Evolutionary conservation across 306 rosid species (phyloP).

Genomic region (Arachis stenosperma): DNA sequence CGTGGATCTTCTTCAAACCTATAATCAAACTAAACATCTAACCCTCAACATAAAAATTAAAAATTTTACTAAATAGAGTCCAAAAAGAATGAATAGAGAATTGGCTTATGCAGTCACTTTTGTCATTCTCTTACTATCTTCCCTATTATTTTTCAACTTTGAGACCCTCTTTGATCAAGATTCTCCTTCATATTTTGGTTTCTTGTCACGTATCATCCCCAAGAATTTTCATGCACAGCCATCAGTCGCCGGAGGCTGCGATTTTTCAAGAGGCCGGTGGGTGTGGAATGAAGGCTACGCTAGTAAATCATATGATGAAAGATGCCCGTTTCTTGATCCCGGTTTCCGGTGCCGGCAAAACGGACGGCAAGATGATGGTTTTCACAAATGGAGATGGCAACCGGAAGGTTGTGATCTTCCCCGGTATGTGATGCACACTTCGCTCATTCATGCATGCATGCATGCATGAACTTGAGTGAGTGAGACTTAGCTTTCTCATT

Average conservation of each 20-base stretch:
- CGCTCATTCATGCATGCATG: slow-evolving; percentile 7
- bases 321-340: slow-evolving; percentile 80
- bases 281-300: slow-evolving; percentile 49
- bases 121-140: slow-evolving; percentile 42
- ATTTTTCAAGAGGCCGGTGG: slow-evolving; percentile 79
- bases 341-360: slow-evolving; percentile 79
- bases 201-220: slow-evolving; percentile 39
- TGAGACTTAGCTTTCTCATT: too few relatives aligned
- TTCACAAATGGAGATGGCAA: slow-evolving; percentile 80
- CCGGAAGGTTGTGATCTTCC: slow-evolving; percentile 71
- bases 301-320: slow-evolving; percentile 54
- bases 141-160: slow-evolving; percentile 44
- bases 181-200: slow-evolving; percentile 45
- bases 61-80: not conserved
- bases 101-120: slow-evolving; percentile 49
- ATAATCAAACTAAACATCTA: slow-evolving; percentile 12
- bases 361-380: slow-evolving; percentile 62
- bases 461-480: slow-evolving; percentile 12
- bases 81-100: slow-evolving; percentile 48
- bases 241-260: slow-evolving; percentile 38
- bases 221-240: slow-evolving; percentile 15
- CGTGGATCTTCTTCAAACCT: slow-evolving; percentile 59
- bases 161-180: slow-evolving; percentile 32
- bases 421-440: slow-evolving; percentile 50
- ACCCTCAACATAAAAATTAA: not conserved